Percentiles rank a stretch among this genome's conserved stretches.
Conservation (phyloP, 371 early-diverging fungal species). For the Chytridium lagenaria region DNA sequence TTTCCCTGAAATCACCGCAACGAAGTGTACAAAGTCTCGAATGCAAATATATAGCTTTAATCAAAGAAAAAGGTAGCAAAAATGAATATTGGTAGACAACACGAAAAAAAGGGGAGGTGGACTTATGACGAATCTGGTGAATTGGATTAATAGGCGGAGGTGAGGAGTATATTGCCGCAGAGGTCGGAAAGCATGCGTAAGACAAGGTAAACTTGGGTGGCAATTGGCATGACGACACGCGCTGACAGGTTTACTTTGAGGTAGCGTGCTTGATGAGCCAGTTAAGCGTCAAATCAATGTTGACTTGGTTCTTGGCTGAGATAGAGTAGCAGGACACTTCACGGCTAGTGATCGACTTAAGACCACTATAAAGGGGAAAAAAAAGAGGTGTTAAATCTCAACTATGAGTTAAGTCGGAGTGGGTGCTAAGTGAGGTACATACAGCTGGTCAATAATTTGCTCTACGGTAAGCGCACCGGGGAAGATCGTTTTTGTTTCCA, state of each 20-base stretch:
- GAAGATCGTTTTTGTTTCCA: constrained; percentile 99
- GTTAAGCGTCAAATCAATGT: constrained; percentile 95
- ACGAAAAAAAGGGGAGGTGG: no score
- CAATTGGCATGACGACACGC: background rate
- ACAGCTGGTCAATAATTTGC: constrained; percentile 89
- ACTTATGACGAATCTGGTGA: no score
- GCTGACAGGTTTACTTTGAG: constrained; percentile 7
- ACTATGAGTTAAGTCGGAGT: background rate
- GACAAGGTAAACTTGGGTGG: no score
- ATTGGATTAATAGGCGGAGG: no score
- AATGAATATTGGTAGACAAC: no score
- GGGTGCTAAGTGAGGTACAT: constrained; percentile 38
- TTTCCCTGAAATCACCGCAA: no score
- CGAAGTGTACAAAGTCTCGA: no score
- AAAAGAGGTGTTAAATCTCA: no score
- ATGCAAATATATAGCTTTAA: no score
- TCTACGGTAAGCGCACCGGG: constrained; percentile 89
- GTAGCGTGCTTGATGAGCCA: constrained; percentile 91
- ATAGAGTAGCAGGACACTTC: constrained; percentile 99
- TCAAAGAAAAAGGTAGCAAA: no score
- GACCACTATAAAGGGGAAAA: constrained; percentile 60
- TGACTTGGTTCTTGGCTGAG: constrained; percentile 96
- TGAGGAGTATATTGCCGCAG: no score
- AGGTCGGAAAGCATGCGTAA: no score
- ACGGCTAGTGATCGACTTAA: constrained; percentile 89